Evolutionary conservation across 371 early-diverging fungal genomes (phyloP).

Genomic region (Rhizopus arrhizus): DNA sequence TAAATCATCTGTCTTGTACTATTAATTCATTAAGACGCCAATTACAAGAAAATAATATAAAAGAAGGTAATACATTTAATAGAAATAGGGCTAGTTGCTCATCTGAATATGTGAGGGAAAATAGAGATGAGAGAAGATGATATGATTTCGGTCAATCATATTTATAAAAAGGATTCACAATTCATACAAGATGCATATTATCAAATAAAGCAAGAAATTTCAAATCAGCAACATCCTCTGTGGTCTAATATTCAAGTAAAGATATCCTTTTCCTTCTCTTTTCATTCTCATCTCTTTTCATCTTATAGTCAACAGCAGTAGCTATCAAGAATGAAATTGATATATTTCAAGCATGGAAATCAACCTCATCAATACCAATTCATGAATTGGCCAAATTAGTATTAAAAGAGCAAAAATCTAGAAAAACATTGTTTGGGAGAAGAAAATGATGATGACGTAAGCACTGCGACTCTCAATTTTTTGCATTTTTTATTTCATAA

Average conservation of each 20-base stretch:
- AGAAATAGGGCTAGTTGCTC: not conserved
- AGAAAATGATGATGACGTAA: conserved; percentile 5
- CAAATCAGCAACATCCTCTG: conserved; percentile 17
- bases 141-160: conserved; percentile 3
- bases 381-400: conserved; percentile 28
- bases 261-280: not conserved
- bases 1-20: conserved; percentile 30
- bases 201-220: conserved; percentile 19
- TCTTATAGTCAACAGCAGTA: conserved; percentile 20
- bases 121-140: not conserved
- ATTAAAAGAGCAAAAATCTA: conserved; percentile 17
- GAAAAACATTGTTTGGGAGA: conserved; percentile 18
- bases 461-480: not conserved
- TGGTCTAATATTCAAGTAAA: conserved; percentile 37
- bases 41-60: conserved; percentile 27
- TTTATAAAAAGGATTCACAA: conserved; percentile 35
- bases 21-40: conserved; percentile 23
- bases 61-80: conserved; percentile 26
- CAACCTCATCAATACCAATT: conserved; percentile 29
- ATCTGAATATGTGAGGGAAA: not conserved
- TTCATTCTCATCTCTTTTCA: not conserved
- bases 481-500: not conserved
- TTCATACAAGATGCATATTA: conserved; percentile 34
- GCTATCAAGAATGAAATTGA: conserved; percentile 38
- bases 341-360: conserved; percentile 40